Conservation (phyloP, 257 asterid species). For the Capsicum baccatum region DNA sequence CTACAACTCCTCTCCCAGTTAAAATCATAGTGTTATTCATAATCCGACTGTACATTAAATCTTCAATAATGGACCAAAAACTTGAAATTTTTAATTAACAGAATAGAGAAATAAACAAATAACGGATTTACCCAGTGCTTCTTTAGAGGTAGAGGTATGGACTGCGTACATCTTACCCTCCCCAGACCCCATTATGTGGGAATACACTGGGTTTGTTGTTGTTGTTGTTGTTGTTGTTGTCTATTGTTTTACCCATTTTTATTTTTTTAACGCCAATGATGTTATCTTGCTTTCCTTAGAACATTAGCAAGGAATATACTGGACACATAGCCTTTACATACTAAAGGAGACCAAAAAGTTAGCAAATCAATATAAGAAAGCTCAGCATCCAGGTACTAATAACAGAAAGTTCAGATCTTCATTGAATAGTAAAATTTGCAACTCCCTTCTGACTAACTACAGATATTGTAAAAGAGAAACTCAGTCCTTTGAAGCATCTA, state of each 20-base stretch:
- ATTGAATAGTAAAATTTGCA: background rate
- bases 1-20: background rate
- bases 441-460: background rate
- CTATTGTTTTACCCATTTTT: background rate
- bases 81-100: background rate
- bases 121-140: too few relatives aligned
- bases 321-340: background rate
- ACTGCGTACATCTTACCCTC: too few relatives aligned
- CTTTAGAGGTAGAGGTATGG: too few relatives aligned
- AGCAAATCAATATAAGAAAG: conserved; percentile 3
- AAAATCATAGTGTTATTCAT: background rate
- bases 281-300: conserved; percentile 20
- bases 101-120: background rate
- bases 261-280: background rate
- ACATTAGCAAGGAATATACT: conserved; percentile 2
- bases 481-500: background rate
- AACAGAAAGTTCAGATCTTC: background rate
- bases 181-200: too few relatives aligned
- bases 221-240: too few relatives aligned
- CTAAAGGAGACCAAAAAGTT: background rate
- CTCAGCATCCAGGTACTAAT: background rate
- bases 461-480: background rate
- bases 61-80: background rate
- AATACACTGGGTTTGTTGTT: too few relatives aligned
- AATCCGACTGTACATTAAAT: background rate